These are phyloP conservation scores for Rhizopus stolonifer DNA, from an alignment of 371 early-diverging fungal genomes.

Conservation along the genomic window DNA sequence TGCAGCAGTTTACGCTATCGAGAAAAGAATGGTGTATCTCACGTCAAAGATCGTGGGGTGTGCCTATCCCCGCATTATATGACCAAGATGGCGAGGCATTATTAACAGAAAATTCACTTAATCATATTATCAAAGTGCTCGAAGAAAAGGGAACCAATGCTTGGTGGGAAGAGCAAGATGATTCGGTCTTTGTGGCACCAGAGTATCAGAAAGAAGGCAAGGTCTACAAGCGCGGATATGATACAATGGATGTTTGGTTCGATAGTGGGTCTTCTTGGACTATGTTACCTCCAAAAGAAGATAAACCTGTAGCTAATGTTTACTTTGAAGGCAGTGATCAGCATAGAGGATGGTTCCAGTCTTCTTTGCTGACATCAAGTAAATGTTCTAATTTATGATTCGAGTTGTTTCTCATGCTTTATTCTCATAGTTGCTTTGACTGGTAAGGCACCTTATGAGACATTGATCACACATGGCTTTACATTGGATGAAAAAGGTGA, in stretches of 20 bases:
- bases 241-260: conserved; percentile 97
- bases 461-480: conserved; percentile 92
- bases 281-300: conserved; percentile 22
- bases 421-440: conserved; percentile 63
- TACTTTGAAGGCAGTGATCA: conserved; percentile 96
- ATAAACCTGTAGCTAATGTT: conserved; percentile 73
- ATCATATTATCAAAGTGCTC: conserved; percentile 67
- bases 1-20: conserved; percentile 65
- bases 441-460: conserved; percentile 78
- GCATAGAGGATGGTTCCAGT: conserved; percentile 98
- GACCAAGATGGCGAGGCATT: conserved; percentile 65
- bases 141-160: conserved; percentile 66
- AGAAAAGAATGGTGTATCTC: conserved; percentile 92
- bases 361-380: conserved; percentile 83
- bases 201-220: conserved; percentile 57
- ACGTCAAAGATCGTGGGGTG: conserved; percentile 86
- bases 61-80: conserved; percentile 82
- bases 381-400: conserved; percentile 13
- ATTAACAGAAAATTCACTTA: conserved; percentile 63
- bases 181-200: conserved; percentile 69
- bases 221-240: conserved; percentile 63
- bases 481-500: conserved; percentile 85
- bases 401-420: background rate
- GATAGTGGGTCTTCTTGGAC: conserved; percentile 93
- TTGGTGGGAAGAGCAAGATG: conserved; percentile 80